These are phyloP conservation scores for Cucumis cinereus DNA, from an alignment of 306 rosid species.

Conservation along the genomic window DNA sequence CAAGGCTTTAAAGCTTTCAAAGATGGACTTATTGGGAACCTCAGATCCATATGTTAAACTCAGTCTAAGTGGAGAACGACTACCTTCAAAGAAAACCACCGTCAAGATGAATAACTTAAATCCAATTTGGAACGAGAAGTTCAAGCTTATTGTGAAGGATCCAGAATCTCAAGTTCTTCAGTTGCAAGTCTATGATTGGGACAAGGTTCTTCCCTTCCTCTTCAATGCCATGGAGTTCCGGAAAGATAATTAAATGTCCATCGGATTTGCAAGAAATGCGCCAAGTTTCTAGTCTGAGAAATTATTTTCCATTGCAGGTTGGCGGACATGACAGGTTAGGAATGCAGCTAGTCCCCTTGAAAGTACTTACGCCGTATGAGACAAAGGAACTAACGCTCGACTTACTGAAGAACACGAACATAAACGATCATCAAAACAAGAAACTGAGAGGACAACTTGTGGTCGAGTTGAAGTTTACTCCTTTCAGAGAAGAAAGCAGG, in stretches of 20 bases:
- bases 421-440: conserved; percentile 39
- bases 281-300: not conserved
- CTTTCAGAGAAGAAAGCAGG: conserved; percentile 56
- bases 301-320: conserved; percentile 26
- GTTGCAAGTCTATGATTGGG: conserved; percentile 89
- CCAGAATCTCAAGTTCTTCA: conserved; percentile 81
- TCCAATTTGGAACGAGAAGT: conserved; percentile 89
- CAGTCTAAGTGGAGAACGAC: conserved; percentile 62
- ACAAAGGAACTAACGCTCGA: conserved; percentile 53
- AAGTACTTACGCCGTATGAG: conserved; percentile 50
- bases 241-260: not conserved
- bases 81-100: conserved; percentile 65
- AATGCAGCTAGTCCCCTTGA: conserved; percentile 75
- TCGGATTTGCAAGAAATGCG: not conserved
- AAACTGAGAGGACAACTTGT: conserved; percentile 61
- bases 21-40: conserved; percentile 76
- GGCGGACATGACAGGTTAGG: conserved; percentile 82
- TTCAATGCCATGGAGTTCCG: not conserved
- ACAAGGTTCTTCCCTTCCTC: conserved; percentile 46
- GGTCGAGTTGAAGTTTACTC: conserved; percentile 67
- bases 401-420: conserved; percentile 62
- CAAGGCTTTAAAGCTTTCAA: conserved; percentile 58
- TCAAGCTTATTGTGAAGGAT: conserved; percentile 75
- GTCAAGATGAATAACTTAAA: conserved; percentile 72
- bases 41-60: conserved; percentile 92